Evolutionary conservation across 179 eudicot genomes (phyloP).

Genomic region (Beta lomatogona): DNA sequence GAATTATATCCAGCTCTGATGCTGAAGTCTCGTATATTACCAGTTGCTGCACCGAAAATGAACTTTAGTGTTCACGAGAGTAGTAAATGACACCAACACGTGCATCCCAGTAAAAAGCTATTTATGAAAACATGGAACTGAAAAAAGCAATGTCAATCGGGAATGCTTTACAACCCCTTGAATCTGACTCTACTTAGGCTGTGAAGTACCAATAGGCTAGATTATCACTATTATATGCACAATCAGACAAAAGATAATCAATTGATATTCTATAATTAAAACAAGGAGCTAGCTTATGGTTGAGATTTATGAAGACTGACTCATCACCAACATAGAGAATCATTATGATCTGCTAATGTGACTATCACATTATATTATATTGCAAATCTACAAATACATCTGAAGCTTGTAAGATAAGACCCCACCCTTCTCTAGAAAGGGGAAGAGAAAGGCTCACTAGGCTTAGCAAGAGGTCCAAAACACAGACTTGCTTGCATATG

Average conservation of each 20-base stretch:
- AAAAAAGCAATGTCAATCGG: neutral
- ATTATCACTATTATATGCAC: neutral
- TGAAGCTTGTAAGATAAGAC: neutral
- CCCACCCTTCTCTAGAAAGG: neutral
- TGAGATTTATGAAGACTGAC: neutral
- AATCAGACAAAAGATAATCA: neutral
- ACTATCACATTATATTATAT: too few relatives aligned
- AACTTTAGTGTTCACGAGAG: neutral
- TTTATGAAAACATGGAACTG: neutral
- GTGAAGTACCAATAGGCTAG: neutral
- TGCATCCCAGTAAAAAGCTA: neutral
- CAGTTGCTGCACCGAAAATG: conserved; percentile 61
- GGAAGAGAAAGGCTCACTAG: neutral
- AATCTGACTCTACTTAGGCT: neutral
- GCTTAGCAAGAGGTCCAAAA: neutral
- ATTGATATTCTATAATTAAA: neutral
- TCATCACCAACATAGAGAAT: neutral
- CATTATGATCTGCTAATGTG: neutral
- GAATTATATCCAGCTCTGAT: conserved; percentile 90
- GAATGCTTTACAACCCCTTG: neutral
- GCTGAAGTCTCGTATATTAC: conserved; percentile 91
- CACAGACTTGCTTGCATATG: neutral
- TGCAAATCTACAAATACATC: neutral
- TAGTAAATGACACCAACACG: neutral
- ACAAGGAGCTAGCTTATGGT: neutral